These are phyloP conservation scores for Termitomyces sp. DNA, from an alignment of 768 basidiomycete genomes.

Conservation along the genomic window DNA sequence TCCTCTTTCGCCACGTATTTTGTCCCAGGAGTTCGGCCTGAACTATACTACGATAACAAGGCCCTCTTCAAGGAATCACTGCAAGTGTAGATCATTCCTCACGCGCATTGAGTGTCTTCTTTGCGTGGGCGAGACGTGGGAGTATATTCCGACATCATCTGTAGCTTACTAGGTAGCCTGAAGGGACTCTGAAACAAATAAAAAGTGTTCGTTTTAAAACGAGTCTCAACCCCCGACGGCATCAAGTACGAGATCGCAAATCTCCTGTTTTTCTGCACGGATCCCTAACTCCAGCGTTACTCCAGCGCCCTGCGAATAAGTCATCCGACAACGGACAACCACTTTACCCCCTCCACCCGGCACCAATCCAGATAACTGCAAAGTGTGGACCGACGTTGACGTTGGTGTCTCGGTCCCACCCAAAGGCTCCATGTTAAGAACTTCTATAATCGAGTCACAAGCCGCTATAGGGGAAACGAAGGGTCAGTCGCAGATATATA, in stretches of 20 bases:
- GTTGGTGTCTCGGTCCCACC: conserved; percentile 85
- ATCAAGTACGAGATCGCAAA: conserved; percentile 81
- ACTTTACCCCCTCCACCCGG: conserved; percentile 95
- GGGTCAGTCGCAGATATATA: conserved; percentile 6
- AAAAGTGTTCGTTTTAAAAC: neutral
- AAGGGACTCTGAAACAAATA: neutral
- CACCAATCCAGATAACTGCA: conserved; percentile 89
- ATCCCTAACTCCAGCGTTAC: conserved; percentile 91
- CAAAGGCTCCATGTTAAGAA: conserved; percentile 94
- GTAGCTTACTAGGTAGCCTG: neutral
- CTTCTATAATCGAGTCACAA: conserved; percentile 92
- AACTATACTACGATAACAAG: conserved; percentile 95
- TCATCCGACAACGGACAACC: conserved; percentile 92
- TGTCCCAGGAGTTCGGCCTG: too few species aligned
- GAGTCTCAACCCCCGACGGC: conserved; percentile 68
- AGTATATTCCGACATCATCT: too few species aligned
- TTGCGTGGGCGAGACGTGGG: conserved; percentile 95
- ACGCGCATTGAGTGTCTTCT: conserved; percentile 95
- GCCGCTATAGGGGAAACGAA: conserved; percentile 55
- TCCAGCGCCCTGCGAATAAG: conserved; percentile 81
- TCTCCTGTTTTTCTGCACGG: conserved; percentile 85
- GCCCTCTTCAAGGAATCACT: conserved; percentile 99
- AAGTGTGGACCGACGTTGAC: conserved; percentile 85
- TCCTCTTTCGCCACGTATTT: too few species aligned
- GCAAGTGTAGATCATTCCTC: conserved; percentile 93